Base-by-base conservation (phyloP, 192 early-diverging fungal genomes). In the Mortierella claussenii region DNA sequence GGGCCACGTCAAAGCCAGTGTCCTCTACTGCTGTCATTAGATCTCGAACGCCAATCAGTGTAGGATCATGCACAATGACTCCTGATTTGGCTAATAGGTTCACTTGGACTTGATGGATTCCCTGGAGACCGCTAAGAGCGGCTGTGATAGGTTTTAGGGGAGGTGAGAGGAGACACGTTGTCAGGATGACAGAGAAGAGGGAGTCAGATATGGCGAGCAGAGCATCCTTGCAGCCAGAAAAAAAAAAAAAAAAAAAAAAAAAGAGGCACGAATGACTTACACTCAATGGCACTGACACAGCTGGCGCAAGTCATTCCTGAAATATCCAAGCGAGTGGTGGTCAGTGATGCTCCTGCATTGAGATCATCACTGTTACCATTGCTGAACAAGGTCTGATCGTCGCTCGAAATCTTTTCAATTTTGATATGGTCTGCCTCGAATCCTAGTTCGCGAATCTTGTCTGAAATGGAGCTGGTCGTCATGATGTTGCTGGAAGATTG, bases 301-400 rank as follows among this genome's bases (percentile, higher is more conserved):
- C 93, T 91, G 1, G 89, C 88, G 40, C 95, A 97, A 0, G 94
- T 92, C 91, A 98, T 94, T 1, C 96, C 96, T 34, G 81, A 80
- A 31, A 96, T 79, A 18, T 63, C 52, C 2, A 82, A 51, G 2
- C 56, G 55, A 20, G 75, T 82, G 0, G 64, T 81, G 1, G 75
- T 69, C 2, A 49, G 20, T 15, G 46, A 12, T 1, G 33, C 15
- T 9, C 36, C 33, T 13, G 12, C 21, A 13, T 53, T 18, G n/a
- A n/a, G n/a, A n/a, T n/a, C n/a, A 15, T 65, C 67, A 2, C 61
- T 42, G 9, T 30, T 40, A 13, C 47, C 36, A 31, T 32, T 24
- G 27, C 26, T 56, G 20, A 44, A 23, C 4, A 52, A 37, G 13
- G 32, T 64, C 21, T 42, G 51, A 23, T 55, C 51, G 12, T 78